Percentiles rank a stretch among this genome's conserved stretches.
Evolutionary conservation across 129 eudicot genomes (phyloP).

Genomic region (Escallonia rubra): DNA sequence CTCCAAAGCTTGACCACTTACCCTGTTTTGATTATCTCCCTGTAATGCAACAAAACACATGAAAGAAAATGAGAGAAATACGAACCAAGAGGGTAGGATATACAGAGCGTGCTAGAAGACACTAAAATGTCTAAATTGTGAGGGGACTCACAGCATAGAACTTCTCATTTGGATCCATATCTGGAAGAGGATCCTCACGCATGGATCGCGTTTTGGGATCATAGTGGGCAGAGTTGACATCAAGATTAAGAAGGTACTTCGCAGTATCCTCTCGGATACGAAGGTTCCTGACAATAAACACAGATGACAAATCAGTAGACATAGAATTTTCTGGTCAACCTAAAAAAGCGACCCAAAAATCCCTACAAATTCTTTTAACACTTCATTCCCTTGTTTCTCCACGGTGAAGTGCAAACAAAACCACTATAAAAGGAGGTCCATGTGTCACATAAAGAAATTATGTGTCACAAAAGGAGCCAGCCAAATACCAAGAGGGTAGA

Average conservation of each 20-base stretch:
- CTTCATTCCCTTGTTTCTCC: too few species aligned
- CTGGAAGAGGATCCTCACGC: conserved; percentile 94
- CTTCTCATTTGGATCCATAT: conserved; percentile 54
- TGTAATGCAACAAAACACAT: not conserved
- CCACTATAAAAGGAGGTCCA: too few species aligned
- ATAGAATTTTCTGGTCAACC: too few species aligned
- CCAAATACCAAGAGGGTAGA: too few species aligned
- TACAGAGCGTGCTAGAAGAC: conserved; percentile 21
- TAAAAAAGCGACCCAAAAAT: too few species aligned
- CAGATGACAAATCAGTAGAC: too few species aligned
- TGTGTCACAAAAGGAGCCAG: too few species aligned
- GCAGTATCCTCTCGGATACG: conserved; percentile 88
- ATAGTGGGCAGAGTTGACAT: conserved; percentile 77
- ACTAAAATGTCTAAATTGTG: not conserved
- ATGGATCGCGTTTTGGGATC: conserved; percentile 87
- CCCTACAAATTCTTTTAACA: too few species aligned
- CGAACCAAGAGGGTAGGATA: not conserved
- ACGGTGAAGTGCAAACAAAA: too few species aligned
- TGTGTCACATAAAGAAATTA: too few species aligned
- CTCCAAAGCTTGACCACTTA: conserved; percentile 89
- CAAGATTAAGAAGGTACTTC: conserved; percentile 74
- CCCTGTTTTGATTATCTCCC: conserved; percentile 75
- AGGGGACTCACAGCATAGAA: conserved; percentile 56
- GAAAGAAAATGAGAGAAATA: not conserved
- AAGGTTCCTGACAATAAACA: conserved; percentile 26